These are phyloP conservation scores for Fusarium pseudonygamai DNA, from an alignment of 2,329 filamentous ascomycete genomes.

Conservation along the genomic window DNA sequence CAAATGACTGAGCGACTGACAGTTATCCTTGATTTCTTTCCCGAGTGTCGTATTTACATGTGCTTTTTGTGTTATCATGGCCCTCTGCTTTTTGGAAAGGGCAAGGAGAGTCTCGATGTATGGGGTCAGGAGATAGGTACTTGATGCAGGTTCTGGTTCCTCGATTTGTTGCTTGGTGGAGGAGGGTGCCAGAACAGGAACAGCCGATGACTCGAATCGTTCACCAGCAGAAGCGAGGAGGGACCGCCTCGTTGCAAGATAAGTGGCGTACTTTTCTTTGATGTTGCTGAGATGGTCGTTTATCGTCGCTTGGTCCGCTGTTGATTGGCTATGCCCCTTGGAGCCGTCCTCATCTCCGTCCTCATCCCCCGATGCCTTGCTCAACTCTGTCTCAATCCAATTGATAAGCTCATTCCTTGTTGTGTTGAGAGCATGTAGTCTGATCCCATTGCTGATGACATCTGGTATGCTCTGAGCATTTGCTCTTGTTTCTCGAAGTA, in stretches of 20 bases:
- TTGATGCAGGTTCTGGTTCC: conserved; percentile 33
- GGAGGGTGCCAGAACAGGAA: conserved; percentile 30
- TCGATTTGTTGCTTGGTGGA: conserved; percentile 9
- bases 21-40: conserved; percentile 61
- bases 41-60: conserved; percentile 62
- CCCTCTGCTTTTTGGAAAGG: conserved; percentile 66
- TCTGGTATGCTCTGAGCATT: conserved; percentile 50
- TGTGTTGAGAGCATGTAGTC: conserved; percentile 62
- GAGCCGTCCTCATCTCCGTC: conserved; percentile 42
- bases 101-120: conserved; percentile 64
- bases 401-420: conserved; percentile 69
- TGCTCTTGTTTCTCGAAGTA: conserved; percentile 59
- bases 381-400: conserved; percentile 72
- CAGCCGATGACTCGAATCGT: conserved; percentile 43
- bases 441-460: conserved; percentile 51
- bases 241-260: conserved; percentile 59
- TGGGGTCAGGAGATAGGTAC: conserved; percentile 61
- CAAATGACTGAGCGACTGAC: conserved; percentile 62
- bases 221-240: conserved; percentile 56
- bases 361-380: conserved; percentile 57
- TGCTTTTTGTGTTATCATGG: conserved; percentile 65
- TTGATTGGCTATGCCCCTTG: conserved; percentile 33
- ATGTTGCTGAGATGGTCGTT: conserved; percentile 57
- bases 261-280: conserved; percentile 63
- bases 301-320: conserved; percentile 44